Evolutionary conservation across 441 rosid species (phyloP).

Genomic region (Gossypium aridum): DNA sequence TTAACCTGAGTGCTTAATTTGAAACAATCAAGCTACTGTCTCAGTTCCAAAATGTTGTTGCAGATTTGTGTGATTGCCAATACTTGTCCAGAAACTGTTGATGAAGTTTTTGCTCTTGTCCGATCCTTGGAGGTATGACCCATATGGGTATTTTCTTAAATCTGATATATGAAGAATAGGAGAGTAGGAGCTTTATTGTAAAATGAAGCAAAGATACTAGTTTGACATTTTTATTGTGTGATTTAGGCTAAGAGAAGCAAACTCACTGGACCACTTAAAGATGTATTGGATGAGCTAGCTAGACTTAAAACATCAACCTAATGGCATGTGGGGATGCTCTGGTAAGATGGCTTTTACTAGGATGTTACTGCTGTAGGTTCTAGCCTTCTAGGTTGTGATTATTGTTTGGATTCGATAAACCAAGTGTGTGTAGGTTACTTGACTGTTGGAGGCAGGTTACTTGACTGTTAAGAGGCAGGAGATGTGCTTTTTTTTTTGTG

Average conservation of each 20-base stretch:
- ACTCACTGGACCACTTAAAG: slow-evolving; percentile 41
- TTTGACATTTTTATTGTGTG: not conserved
- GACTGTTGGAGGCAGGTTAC: not conserved
- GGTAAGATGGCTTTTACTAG: slow-evolving; percentile 5
- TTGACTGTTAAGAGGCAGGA: not conserved
- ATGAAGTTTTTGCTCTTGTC: slow-evolving; percentile 67
- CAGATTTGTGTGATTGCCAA: slow-evolving; percentile 61
- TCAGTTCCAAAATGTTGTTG: slow-evolving; percentile 23
- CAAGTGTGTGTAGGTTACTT: not conserved
- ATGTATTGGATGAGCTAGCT: slow-evolving; percentile 38
- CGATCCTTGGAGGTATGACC: slow-evolving; percentile 64
- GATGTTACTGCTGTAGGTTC: not conserved
- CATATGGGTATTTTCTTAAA: not conserved
- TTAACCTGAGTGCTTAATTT: slow-evolving; percentile 11
- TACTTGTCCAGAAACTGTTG: slow-evolving; percentile 57
- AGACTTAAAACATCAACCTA: slow-evolving; percentile 29
- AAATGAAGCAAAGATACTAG: not conserved
- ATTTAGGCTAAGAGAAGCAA: slow-evolving; percentile 42
- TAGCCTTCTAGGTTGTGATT: not conserved
- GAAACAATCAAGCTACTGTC: not conserved
- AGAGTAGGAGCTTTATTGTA: not conserved
- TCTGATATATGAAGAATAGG: not conserved
- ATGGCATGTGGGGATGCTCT: slow-evolving; percentile 2
- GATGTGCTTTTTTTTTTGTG: not conserved
- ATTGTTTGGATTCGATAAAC: slow-evolving; percentile 3